phyloP scores from a whole-genome alignment of 768 basidiomycete genomes.

The Calvatia gigantea region DNA sequence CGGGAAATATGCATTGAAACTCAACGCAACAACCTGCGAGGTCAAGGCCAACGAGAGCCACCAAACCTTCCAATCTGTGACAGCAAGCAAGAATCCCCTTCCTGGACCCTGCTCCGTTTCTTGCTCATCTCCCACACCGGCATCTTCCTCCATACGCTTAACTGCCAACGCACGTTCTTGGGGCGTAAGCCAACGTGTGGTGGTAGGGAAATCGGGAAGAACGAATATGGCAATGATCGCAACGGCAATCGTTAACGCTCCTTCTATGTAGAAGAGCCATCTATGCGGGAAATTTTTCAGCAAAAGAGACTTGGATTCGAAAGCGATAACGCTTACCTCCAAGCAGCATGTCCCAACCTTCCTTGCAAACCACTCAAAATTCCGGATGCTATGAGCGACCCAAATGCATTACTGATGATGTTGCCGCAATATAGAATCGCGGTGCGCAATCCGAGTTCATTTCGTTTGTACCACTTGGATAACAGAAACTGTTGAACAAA shows the following conservation, averaged over 20 bases:
- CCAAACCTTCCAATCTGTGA: slow-evolving; percentile 84
- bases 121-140: slow-evolving; percentile 47
- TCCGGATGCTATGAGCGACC: slow-evolving; percentile 75
- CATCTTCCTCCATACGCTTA: slow-evolving; percentile 65
- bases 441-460: slow-evolving; percentile 71
- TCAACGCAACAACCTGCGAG: slow-evolving; percentile 57
- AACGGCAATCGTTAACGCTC: slow-evolving; percentile 54
- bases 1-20: slow-evolving; percentile 81
- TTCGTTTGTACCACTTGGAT: slow-evolving; percentile 76
- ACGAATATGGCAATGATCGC: slow-evolving; percentile 58
- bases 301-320: background rate
- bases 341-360: slow-evolving; percentile 68
- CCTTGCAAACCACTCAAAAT: slow-evolving; percentile 78
- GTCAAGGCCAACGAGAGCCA: slow-evolving; percentile 66
- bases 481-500: slow-evolving; percentile 43
- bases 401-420: slow-evolving; percentile 84
- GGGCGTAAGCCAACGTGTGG: slow-evolving; percentile 56
- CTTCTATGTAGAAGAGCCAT: slow-evolving; percentile 81
- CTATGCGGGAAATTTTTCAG: slow-evolving; percentile 25
- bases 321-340: slow-evolving; percentile 52
- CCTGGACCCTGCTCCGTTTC: slow-evolving; percentile 33
- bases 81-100: slow-evolving; percentile 56
- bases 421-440: slow-evolving; percentile 73
- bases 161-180: slow-evolving; percentile 60
- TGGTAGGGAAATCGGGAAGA: slow-evolving; percentile 82